phyloP scores from a whole-genome alignment of 2,329 filamentous ascomycete genomes.

The Stachybotrys elegans region DNA sequence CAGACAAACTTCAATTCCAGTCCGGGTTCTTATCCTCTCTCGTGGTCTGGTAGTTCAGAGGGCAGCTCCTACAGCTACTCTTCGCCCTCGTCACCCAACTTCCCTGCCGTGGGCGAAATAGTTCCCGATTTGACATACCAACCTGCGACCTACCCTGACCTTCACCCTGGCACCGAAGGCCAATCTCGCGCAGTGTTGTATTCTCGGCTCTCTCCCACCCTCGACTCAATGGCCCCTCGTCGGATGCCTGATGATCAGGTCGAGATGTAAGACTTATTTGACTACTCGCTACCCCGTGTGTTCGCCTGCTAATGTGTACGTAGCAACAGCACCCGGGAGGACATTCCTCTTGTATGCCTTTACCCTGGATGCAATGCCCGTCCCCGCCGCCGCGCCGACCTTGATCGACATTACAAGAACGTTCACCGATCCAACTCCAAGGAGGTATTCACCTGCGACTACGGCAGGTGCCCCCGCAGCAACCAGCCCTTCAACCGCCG shows the following conservation, averaged over 20 bases:
- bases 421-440: slow-evolving; percentile 40
- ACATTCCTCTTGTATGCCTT: slow-evolving; percentile 33
- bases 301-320: neutral
- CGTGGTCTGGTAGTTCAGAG: neutral
- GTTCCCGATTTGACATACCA: neutral
- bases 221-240: no score
- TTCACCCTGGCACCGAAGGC: neutral
- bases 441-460: slow-evolving; percentile 46
- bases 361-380: slow-evolving; percentile 35
- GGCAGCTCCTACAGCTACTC: slow-evolving; percentile 2
- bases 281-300: neutral
- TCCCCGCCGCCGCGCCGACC: slow-evolving; percentile 48
- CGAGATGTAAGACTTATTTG: no score
- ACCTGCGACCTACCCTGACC: neutral
- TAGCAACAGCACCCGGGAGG: slow-evolving; percentile 12
- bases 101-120: neutral
- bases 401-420: slow-evolving; percentile 47
- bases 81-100: neutral
- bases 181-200: no score
- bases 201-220: no score
- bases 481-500: slow-evolving; percentile 44
- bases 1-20: no score
- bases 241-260: no score
- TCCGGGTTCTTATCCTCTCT: no score
- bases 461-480: slow-evolving; percentile 39